Evolutionary conservation across 306 rosid species (phyloP), one percentile per base, ranked within the genome.

Genomic region (Prunus fruticosa): DNA sequence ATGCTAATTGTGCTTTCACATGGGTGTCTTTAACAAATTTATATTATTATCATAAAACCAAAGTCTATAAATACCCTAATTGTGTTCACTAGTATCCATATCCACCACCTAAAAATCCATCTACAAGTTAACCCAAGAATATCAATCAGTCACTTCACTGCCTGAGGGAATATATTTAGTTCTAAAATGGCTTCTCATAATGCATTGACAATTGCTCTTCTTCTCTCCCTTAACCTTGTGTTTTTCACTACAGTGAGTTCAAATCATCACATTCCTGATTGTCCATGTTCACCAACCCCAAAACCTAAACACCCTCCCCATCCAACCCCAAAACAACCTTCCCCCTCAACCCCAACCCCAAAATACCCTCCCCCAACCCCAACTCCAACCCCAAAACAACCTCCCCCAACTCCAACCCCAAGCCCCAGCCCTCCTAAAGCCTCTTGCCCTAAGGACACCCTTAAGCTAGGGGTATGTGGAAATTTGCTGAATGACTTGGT

Each of bases 381-480:
- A 16, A 51, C 63, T 2, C 13, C 54, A 47, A 66, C 7, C 13
- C 80, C 80, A 8, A 71, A 25, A 56, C 19, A 11, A 34, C 75
- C 77, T 43, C 46, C 76, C 1, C 6, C 38, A 22, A 52, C 54
- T 6, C 38, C 76, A 27, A n/a, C 32, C 4, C 53, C 71, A 9
- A 67, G 11, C 23, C 62, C 81, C 11, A 54, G 23, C 45, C 76
- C 78, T 34, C 28, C 75, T 51, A 18, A 64, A 52, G 51, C 71
- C 14, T 25, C 62, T 9, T 89, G 93, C 46, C 89, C 91, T 22
- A 75, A 72, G 27, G 73, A 87, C 73, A 53, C 80, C 78, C 78
- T 85, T n/a, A 87, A 81, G 78, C 76, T 89, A 22, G 89, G 85
- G 32, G 91, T 81, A 58, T 89, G 93, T 69, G 91, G 81, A 3